Conservation (phyloP, 768 basidiomycete species). For the Termitomyces sp. region DNA sequence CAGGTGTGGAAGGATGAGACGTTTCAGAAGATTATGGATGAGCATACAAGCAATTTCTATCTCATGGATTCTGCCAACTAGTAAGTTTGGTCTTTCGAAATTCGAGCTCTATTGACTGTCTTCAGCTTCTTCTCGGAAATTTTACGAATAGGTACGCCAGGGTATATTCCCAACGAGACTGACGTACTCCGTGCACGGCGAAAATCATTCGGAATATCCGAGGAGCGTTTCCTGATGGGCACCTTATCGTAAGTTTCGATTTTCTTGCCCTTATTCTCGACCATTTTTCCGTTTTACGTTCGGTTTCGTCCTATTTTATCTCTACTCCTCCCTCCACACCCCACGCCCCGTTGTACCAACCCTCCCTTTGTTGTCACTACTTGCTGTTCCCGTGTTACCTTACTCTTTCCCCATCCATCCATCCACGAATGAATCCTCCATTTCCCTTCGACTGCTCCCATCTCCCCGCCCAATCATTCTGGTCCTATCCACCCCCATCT, state of each 20-base stretch:
- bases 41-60: slow-evolving; percentile 76
- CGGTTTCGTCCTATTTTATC: no score
- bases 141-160: slow-evolving; percentile 69
- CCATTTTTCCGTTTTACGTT: background rate
- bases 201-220: slow-evolving; percentile 89
- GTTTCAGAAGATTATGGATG: slow-evolving; percentile 50
- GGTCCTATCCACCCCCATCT: no score
- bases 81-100: slow-evolving; percentile 43
- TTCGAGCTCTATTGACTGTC: background rate
- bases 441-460: no score
- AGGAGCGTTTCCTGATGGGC: slow-evolving; percentile 77
- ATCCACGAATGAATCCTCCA: no score
- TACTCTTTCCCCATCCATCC: no score
- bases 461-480: no score
- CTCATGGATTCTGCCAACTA: slow-evolving; percentile 94
- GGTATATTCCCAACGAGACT: slow-evolving; percentile 79
- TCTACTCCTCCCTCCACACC: no score
- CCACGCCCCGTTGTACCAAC: no score
- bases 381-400: no score
- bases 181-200: slow-evolving; percentile 83
- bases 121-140: slow-evolving; percentile 83
- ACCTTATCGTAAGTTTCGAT: slow-evolving; percentile 57
- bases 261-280: no score
- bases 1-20: slow-evolving; percentile 70
- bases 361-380: no score